Base-by-base conservation (phyloP, 805 yeast genomes). In the Teunomyces funiuensis region DNA sequence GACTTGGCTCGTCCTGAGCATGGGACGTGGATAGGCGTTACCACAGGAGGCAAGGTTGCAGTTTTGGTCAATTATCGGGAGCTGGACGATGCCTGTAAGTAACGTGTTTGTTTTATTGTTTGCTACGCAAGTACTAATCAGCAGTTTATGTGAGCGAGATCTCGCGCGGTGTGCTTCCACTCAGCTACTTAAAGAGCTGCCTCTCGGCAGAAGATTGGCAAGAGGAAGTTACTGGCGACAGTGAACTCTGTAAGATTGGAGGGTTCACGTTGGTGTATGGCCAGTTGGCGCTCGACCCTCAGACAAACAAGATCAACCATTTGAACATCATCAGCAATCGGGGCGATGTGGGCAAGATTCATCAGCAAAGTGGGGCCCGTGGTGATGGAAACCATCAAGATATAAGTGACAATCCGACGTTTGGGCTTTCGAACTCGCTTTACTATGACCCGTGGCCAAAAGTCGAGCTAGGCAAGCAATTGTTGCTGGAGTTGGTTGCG, bases 21-120 rank as follows among this genome's bases (percentile, higher is more conserved):
- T 47, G 97, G 99, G 1, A 87, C 97, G 0, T 93, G 99, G 99
- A 78, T 88, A 1, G 97, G 96, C 0, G 74, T 85, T 1, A 73
- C 79, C 29, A 66, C 67, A 22, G 57, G 51, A 2, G 88, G 88
- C 0, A 71, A 74, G 44, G 43, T 90, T 2, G 85, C 95, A 0
- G 85, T 85, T 2, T 71, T 91, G 19, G 82, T 93, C 13, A 91
- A 91, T 57, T 81, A 78, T 57, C 65, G 86, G 36, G 93, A 85
- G 51, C 60, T 63, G 37, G 48, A 52, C 15, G 13, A 20, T 13
- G 17, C 10, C 16, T 9, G 44, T 41, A 25, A 30, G 44, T 41
- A 40, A 16, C 23, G 16, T 19, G 7, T 10, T n/a, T n/a, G n/a
- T n/a, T n/a, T n/a, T n/a, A n/a, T 17, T 10, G 16, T 11, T 14